Percentiles rank a stretch among this genome's conserved stretches.
These are phyloP conservation scores for Liquidambar formosana DNA, from an alignment of 164 flowering plant species.

Conservation along the genomic window DNA sequence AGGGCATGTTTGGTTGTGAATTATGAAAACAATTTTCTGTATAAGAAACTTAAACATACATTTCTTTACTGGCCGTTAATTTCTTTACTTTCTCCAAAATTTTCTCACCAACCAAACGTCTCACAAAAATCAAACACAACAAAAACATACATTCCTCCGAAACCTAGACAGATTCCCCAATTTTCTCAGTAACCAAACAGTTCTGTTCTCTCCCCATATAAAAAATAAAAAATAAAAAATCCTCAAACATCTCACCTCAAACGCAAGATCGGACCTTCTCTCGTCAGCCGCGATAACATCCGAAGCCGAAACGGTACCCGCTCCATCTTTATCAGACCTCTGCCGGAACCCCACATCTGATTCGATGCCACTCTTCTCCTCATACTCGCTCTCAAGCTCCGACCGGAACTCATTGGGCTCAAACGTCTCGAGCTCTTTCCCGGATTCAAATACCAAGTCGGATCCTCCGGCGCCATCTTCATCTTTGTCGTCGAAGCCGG, in stretches of 20 bases:
- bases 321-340: slow-evolving; percentile 17
- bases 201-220: too few species aligned
- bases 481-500: slow-evolving; percentile 24
- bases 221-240: too few species aligned
- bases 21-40: too few species aligned
- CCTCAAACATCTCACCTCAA: slow-evolving; percentile 40
- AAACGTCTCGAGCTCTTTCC: slow-evolving; percentile 49
- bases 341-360: slow-evolving; percentile 10
- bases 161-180: background rate
- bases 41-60: too few species aligned
- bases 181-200: background rate
- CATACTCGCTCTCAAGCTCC: slow-evolving; percentile 17
- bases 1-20: too few species aligned
- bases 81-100: background rate
- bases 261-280: slow-evolving; percentile 54
- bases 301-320: slow-evolving; percentile 18
- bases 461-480: slow-evolving; percentile 23
- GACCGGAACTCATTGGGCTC: slow-evolving; percentile 28
- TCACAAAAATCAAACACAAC: background rate
- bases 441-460: slow-evolving; percentile 31
- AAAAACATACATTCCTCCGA: background rate
- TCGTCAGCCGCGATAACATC: slow-evolving; percentile 43
- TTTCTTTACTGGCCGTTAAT: too few species aligned
- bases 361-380: slow-evolving; percentile 3
- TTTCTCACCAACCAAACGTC: background rate